Conservation (phyloP, 768 basidiomycete genomes). For the Exsudoporus frostii region DNA sequence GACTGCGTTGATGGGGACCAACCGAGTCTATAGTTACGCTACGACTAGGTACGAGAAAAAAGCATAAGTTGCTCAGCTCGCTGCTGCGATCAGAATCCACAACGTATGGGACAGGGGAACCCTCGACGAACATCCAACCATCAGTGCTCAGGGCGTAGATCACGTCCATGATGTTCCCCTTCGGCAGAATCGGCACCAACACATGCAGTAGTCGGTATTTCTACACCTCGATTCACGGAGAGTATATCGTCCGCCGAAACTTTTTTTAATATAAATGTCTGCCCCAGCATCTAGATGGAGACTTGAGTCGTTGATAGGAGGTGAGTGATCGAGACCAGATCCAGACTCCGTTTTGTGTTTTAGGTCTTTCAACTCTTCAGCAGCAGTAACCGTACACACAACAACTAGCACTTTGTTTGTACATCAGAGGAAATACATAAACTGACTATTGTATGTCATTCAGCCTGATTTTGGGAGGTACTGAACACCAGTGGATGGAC, state of each 20-base stretch:
- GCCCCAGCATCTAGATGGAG: slow-evolving; percentile 47
- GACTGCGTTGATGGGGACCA: slow-evolving; percentile 1
- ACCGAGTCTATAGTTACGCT: background rate
- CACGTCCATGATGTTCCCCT: slow-evolving; percentile 40
- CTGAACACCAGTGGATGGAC: slow-evolving; percentile 54
- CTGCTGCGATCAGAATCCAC: background rate
- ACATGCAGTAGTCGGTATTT: slow-evolving; percentile 72
- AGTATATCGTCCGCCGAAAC: slow-evolving; percentile 35
- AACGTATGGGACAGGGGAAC: background rate
- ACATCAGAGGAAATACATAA: background rate
- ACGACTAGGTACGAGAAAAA: background rate
- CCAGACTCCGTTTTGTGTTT: background rate
- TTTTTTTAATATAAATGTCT: slow-evolving; percentile 45
- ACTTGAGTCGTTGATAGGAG: slow-evolving; percentile 43
- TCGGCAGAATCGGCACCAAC: slow-evolving; percentile 50
- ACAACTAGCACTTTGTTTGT: background rate
- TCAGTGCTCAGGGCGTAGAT: slow-evolving; percentile 42
- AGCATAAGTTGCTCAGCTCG: background rate
- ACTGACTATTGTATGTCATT: background rate
- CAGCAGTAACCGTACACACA: background rate
- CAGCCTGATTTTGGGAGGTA: slow-evolving; percentile 52
- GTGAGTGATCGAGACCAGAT: slow-evolving; percentile 24
- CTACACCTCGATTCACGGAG: slow-evolving; percentile 37
- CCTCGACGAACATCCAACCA: slow-evolving; percentile 42
- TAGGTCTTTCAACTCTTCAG: no score